phyloP scores from a whole-genome alignment of 495 filamentous ascomycete genomes.

The Neurospora hispaniola region DNA sequence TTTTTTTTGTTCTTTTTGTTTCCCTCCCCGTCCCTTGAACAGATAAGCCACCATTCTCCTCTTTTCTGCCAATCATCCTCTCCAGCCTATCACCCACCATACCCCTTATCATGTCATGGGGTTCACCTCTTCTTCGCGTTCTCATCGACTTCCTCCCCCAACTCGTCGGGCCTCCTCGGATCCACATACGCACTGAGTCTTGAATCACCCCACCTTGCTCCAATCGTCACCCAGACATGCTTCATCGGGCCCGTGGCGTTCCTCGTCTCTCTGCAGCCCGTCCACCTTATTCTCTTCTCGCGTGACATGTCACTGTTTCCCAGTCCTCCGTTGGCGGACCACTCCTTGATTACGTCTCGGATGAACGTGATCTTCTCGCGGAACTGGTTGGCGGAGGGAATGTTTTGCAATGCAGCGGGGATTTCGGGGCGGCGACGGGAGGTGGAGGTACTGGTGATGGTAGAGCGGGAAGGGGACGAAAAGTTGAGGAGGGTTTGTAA shows the following conservation, averaged over 20 bases:
- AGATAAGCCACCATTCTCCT: too few relatives aligned
- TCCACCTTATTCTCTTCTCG: conserved; percentile 51
- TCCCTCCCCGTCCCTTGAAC: too few relatives aligned
- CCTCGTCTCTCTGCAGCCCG: conserved; percentile 53
- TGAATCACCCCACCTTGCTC: conserved; percentile 62
- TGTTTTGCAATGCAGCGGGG: conserved; percentile 44
- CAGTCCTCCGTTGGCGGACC: conserved; percentile 61
- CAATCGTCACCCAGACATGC: conserved; percentile 77
- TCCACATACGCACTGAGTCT: conserved; percentile 40
- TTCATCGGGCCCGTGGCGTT: conserved; percentile 49
- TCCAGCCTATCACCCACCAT: too few relatives aligned
- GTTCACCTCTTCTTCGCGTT: conserved; percentile 2
- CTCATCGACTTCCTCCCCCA: conserved; percentile 40
- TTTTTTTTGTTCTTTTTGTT: too few relatives aligned
- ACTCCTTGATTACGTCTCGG: conserved; percentile 55
- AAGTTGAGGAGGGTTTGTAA: conserved; percentile 49
- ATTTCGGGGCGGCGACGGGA: conserved; percentile 42
- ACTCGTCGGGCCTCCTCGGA: conserved; percentile 34
- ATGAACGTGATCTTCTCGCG: conserved; percentile 71
- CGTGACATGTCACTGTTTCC: conserved; percentile 46
- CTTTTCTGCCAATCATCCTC: too few relatives aligned
- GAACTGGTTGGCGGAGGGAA: conserved; percentile 71
- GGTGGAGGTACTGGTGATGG: conserved; percentile 23
- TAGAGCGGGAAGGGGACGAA: conserved; percentile 28
- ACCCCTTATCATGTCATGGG: too few relatives aligned